Evolutionary conservation across 176 grass and related monocot genomes (phyloP).

Genomic region (Leersia perrieri): DNA sequence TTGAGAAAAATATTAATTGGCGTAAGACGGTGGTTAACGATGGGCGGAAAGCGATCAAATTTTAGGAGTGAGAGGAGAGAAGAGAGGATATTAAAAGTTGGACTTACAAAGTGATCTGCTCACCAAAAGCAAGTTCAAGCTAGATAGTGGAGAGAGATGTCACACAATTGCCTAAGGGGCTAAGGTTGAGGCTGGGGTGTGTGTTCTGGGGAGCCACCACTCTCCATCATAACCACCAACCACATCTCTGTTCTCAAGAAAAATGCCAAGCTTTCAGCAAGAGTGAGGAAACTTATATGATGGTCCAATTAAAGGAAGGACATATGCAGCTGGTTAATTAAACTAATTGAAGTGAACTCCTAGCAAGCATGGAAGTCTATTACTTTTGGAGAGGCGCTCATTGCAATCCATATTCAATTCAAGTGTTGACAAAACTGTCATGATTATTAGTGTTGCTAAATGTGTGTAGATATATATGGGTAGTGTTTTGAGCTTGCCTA

Average conservation of each 20-base stretch:
- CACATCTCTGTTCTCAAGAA: slow-evolving; percentile 24
- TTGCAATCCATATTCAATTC: slow-evolving; percentile 27
- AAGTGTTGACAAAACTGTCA: slow-evolving; percentile 35
- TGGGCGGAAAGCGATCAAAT: slow-evolving; percentile 31
- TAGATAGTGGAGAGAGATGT: slow-evolving; percentile 49
- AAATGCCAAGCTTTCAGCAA: slow-evolving; percentile 30
- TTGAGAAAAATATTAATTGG: slow-evolving; percentile 28
- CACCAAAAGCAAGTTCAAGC: slow-evolving; percentile 20
- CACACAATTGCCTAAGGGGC: slow-evolving; percentile 32
- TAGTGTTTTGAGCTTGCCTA: slow-evolving; percentile 9
- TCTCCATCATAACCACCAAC: slow-evolving; percentile 25
- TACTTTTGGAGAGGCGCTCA: background rate
- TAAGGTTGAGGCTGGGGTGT: slow-evolving; percentile 26
- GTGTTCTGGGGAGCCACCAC: slow-evolving; percentile 54
- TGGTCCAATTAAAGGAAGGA: background rate
- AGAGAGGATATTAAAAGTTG: slow-evolving; percentile 13
- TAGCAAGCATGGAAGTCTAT: slow-evolving; percentile 7
- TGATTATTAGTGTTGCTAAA: slow-evolving; percentile 6
- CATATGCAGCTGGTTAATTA: background rate
- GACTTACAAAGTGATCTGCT: slow-evolving; percentile 32
- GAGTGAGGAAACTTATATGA: background rate
- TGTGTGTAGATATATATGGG: background rate
- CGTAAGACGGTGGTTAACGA: slow-evolving; percentile 45
- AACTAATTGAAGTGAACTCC: background rate
- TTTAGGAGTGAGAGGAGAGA: background rate